Evolutionary conservation across 345 rosid species (phyloP), one percentile per base, ranked within the genome.

Genomic region (Populus deltoides): DNA sequence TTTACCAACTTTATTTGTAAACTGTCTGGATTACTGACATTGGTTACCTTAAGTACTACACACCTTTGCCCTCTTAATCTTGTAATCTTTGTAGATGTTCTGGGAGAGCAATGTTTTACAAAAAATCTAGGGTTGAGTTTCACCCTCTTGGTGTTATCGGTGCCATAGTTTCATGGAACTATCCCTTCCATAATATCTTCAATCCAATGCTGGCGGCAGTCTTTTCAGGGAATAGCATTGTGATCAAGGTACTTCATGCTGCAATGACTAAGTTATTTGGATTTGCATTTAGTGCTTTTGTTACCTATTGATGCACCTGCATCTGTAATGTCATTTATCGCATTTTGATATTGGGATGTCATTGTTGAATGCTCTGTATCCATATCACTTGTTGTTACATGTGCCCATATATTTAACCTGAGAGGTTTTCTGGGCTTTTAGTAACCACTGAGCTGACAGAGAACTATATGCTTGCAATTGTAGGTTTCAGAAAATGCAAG

Each of bases 131-230:
- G 88, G 99, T 96, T 70, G 99, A 96, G 83, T 91, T 92, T 75
- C 88, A 92, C 80, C 99, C 99, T 15, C 93, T 93, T 79, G 98
- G 98, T 81, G 97, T 93, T 71, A 83, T 96, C 62, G 98, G 97
- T 81, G 99, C 99, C 77, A 93, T 96, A 72, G 99, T 96, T 79
- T 94, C 99, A 0, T 93, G 98, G 99, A 96, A 96, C 86, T 96
- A 96, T 85, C 98, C 99, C n/a, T 96, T 96, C 82, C 99, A 96
- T 73, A 96, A 96, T 84, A 92, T 96, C 73, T 92, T 96, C 77
- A 96, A 96, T 85, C 98, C 98, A 81, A 92, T 96, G 97, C 90
- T 96, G 72, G 98, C 98, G 22, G 97, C 99, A 51, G 91, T 96
- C 74, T 96, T 96, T 85, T 91, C 99, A 49, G 99, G 98, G 83